Evolutionary conservation across 352 stramenopile genomes (phyloP), one percentile per base, ranked within the genome.

Genomic region (Phytopythium sindhum): DNA sequence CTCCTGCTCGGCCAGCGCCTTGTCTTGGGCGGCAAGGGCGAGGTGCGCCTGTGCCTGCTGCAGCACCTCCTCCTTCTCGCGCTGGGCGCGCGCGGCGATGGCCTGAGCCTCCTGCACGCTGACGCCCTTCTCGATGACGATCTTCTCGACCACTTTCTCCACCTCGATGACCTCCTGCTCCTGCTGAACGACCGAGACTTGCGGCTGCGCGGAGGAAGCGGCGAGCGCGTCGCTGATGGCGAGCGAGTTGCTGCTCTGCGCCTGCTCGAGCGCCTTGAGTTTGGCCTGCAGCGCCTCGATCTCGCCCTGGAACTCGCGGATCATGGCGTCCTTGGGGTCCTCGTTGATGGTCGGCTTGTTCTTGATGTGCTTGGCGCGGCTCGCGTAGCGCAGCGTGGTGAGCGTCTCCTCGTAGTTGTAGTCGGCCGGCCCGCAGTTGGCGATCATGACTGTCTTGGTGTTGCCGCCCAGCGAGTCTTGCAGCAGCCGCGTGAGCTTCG

Each of bases 351-450:
- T 97, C 1, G 97, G 97, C 60, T 98, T 98, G 80, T 99, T 99
- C 70, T 99, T 99, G 75, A 99, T 99, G 74, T 99, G 99, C 85
- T 99, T 99, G 33, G 97, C 97, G 26, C 97, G 92, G 71, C 96
- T 98, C 11, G 96, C 97, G 75, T 99, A 99, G 23, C 93, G 83
- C 23, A 99, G 70, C 12, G 96, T 98, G 12, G 89, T 97, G 8
- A 98, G 69, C 8, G 88, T 98, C 75, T 95, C 84, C 48, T 99
- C 96, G 70, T 98, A 98, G 71, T 99, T 99, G 79, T 98, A 99
- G 74, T 98, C 96, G 17, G 97, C 96, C 0, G 97, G 96, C 5
- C 96, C 96, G 60, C 93, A 98, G 79, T 98, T 99, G 7, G 96
- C 96, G 62, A 98, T 98, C 97, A 99, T 99, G 44, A 98, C 94